Conservation (phyloP, 345 rosid species). For the Rhizophora mangle region DNA sequence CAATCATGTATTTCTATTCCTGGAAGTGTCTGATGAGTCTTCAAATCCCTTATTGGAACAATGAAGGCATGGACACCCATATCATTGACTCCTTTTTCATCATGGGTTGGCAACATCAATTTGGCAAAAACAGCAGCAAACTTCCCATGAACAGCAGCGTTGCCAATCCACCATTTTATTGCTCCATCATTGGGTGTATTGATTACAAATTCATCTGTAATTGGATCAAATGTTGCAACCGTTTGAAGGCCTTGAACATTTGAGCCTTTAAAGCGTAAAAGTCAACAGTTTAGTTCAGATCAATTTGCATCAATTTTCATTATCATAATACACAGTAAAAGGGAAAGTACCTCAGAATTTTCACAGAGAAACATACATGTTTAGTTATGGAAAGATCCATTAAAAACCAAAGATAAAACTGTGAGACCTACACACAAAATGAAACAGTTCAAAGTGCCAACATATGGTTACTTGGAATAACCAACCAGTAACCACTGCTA, state of each 20-base stretch:
- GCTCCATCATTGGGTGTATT: constrained; percentile 93
- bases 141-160: constrained; percentile 98
- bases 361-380: too few relatives aligned
- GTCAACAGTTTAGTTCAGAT: constrained; percentile 7
- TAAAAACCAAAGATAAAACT: neutral
- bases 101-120: constrained; percentile 84
- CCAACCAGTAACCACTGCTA: neutral
- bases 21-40: constrained; percentile 77
- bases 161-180: constrained; percentile 99
- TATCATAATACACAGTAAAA: neutral
- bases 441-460: neutral
- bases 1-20: constrained; percentile 95
- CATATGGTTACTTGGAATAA: neutral
- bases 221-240: constrained; percentile 76
- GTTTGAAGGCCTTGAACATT: constrained; percentile 98
- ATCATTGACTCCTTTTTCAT: constrained; percentile 61
- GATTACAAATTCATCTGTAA: constrained; percentile 72
- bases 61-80: constrained; percentile 99
- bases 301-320: neutral
- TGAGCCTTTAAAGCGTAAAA: constrained; percentile 51
- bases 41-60: constrained; percentile 84
- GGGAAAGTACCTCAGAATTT: neutral
- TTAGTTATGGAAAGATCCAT: neutral
- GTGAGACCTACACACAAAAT: neutral
- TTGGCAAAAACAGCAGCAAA: constrained; percentile 92